These are phyloP conservation scores for Trichoderma sp. DNA, from an alignment of 2,329 filamentous ascomycete genomes.

Conservation along the genomic window DNA sequence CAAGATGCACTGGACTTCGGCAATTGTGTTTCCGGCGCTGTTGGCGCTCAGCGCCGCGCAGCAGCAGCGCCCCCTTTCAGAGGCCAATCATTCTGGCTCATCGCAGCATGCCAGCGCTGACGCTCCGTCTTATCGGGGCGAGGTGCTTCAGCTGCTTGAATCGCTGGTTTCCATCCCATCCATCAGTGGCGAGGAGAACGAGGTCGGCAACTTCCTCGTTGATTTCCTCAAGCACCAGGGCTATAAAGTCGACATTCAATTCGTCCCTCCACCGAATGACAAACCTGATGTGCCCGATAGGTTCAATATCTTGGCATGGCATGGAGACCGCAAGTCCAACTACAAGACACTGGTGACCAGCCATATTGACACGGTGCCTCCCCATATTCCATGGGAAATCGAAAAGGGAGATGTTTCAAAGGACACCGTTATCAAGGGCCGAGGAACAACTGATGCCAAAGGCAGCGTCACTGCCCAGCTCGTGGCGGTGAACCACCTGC, in stretches of 20 bases:
- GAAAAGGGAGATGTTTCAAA: slow-evolving; percentile 47
- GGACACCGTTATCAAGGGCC: slow-evolving; percentile 64
- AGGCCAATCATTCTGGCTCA: not conserved
- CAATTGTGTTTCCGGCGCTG: slow-evolving; percentile 17
- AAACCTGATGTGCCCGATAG: slow-evolving; percentile 34
- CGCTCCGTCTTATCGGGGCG: slow-evolving; percentile 43
- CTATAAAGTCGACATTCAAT: slow-evolving; percentile 49
- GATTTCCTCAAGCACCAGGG: slow-evolving; percentile 59
- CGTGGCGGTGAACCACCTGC: slow-evolving; percentile 62
- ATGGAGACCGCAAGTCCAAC: slow-evolving; percentile 47
- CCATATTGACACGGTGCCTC: slow-evolving; percentile 80
- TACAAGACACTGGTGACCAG: slow-evolving; percentile 69
- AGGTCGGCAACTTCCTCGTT: slow-evolving; percentile 68
- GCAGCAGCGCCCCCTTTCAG: slow-evolving; percentile 23
- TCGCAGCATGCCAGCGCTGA: slow-evolving; percentile 4
- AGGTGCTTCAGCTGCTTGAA: slow-evolving; percentile 72
- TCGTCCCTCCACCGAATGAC: slow-evolving; percentile 39
- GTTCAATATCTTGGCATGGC: slow-evolving; percentile 78
- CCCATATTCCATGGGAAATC: slow-evolving; percentile 68
- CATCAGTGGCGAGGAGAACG: slow-evolving; percentile 67
- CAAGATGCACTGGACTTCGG: slow-evolving; percentile 24
- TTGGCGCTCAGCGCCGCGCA: slow-evolving; percentile 22
- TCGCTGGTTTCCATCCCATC: slow-evolving; percentile 75
- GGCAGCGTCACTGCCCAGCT: slow-evolving; percentile 73
- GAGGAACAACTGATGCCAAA: slow-evolving; percentile 74